A percentile compares a stretch with the other conserved stretches of the same genome.
Conservation (phyloP, 2,329 filamentous ascomycete species). For the Trichoderma aggressivum region DNA sequence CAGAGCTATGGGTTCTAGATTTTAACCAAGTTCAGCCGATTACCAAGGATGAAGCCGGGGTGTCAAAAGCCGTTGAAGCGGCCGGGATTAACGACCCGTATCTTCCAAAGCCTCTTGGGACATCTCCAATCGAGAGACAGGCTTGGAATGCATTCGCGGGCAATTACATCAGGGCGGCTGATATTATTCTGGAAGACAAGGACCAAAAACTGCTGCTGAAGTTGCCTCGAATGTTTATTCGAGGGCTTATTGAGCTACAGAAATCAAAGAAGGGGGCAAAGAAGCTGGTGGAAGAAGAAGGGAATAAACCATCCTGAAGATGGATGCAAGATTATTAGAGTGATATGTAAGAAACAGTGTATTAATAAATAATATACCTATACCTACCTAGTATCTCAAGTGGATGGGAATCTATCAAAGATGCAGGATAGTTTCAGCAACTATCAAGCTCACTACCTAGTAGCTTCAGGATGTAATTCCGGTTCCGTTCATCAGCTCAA, state of each 20-base stretch:
- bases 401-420: too few relatives aligned
- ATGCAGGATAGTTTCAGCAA: too few relatives aligned
- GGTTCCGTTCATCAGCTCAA: too few relatives aligned
- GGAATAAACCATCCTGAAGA: neutral
- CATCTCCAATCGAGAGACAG: neutral
- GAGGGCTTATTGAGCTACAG: neutral
- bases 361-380: too few relatives aligned
- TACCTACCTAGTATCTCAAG: too few relatives aligned
- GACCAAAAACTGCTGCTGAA: neutral
- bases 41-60: constrained; percentile 23
- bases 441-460: too few relatives aligned
- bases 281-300: neutral
- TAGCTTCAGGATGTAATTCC: too few relatives aligned
- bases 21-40: constrained; percentile 31
- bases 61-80: constrained; percentile 23
- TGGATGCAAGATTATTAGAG: too few relatives aligned
- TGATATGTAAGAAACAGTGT: neutral
- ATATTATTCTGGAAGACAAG: neutral
- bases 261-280: neutral
- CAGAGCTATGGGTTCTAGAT: constrained; percentile 25
- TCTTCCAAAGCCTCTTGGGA: constrained; percentile 21
- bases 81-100: constrained; percentile 26
- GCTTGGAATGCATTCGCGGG: constrained; percentile 20
- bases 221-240: constrained; percentile 15
- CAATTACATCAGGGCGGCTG: neutral